Evolutionary conservation across 345 rosid species (phyloP).

Genomic region (Eucalyptus regnans): DNA sequence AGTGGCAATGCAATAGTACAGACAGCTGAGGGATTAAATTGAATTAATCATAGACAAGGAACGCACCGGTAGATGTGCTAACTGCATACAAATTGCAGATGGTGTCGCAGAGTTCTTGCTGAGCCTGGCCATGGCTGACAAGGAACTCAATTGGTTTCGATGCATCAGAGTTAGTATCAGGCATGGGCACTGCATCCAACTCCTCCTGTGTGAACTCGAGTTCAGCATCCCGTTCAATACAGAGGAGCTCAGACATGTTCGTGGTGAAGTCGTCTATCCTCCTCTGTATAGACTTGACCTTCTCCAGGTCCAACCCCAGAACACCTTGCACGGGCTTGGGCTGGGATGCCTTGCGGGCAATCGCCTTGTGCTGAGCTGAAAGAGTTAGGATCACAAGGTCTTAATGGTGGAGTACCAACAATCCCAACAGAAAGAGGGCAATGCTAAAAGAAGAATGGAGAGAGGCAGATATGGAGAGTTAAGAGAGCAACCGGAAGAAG

Average conservation of each 20-base stretch:
- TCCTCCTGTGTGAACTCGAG: constrained; percentile 95
- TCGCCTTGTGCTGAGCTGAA: constrained; percentile 84
- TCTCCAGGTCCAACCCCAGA: constrained; percentile 68
- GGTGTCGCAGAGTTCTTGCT: constrained; percentile 94
- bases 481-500: constrained; percentile 51
- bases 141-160: constrained; percentile 83
- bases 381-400: neutral
- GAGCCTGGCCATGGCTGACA: constrained; percentile 90
- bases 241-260: constrained; percentile 76
- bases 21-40: neutral
- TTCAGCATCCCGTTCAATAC: constrained; percentile 84
- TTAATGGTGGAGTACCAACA: neutral
- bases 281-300: constrained; percentile 62
- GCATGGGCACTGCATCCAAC: constrained; percentile 76
- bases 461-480: neutral
- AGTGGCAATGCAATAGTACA: neutral
- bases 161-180: constrained; percentile 54
- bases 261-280: constrained; percentile 64
- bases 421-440: neutral
- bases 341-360: constrained; percentile 58
- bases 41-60: neutral
- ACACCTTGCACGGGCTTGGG: constrained; percentile 69
- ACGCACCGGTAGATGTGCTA: constrained; percentile 73
- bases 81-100: constrained; percentile 84
- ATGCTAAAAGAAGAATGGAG: neutral